Evolutionary conservation across 495 filamentous ascomycete genomes (phyloP), one percentile per base, ranked within the genome.

Genomic region (Neurospora sp.): DNA sequence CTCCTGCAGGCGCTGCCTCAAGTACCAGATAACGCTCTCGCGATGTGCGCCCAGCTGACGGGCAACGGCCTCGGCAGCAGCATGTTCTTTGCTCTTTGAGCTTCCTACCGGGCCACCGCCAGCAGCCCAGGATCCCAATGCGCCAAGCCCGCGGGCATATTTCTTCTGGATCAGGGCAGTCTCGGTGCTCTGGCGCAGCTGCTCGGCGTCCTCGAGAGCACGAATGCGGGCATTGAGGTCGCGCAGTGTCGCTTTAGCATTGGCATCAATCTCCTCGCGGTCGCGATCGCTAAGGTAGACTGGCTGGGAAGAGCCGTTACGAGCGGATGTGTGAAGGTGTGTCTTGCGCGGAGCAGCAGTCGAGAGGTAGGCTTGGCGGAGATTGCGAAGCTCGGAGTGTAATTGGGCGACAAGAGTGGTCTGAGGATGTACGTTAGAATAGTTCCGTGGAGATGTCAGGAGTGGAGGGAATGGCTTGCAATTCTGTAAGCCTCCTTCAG

Each of bases 401-500:
- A 99, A 89, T 68, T 89, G 91, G 70, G 86, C 74, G 70, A 98
- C 93, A 82, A 96, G 94, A 10, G 91, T 87, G 79, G 96, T 96
- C 96, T 98, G 77, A 2, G n/a, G 72, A 72, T 70, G 42, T 70
- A 41, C n/a, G 69, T 73, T 71, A 42, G 45, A 65, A 70, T 71
- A 35, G 70, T 53, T 41, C 45, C 9, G 9, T 5, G 20, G 2
- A 22, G 1, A 40, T 22, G 12, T 37, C 12, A 38, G 22, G 38
- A 12, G n/a, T 3, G 53, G 31, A 38, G 70, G 35, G 73, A 69
- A 48, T 31, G 70, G 77, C 89, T 78, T 82, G 96, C 96, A 76
- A 99, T 99, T 82, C 90, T 88, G 82, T 97, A 93, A 68, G 96
- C 96, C 84, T 98, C 96, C 81, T 96, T 94, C 40, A 99, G 86